Conservation (phyloP, 2,329 filamentous ascomycete genomes). For the Colletotrichum coccodes region DNA sequence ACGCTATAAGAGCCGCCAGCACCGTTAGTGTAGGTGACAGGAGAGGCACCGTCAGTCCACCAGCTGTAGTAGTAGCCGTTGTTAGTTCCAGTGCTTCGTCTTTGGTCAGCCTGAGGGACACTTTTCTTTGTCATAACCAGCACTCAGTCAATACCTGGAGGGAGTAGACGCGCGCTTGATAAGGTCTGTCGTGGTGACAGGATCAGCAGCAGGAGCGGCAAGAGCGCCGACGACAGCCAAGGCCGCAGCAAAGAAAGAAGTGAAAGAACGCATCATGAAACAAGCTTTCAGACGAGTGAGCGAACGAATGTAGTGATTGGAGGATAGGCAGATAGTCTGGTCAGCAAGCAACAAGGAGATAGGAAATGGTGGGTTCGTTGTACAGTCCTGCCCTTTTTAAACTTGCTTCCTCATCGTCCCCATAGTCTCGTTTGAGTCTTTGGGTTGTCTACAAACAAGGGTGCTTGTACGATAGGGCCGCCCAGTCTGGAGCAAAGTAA, state of each 20-base stretch:
- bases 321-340: neutral
- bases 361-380: too few relatives aligned
- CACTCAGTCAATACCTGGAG: constrained; percentile 27
- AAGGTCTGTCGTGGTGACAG: constrained; percentile 8
- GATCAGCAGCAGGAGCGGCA: constrained; percentile 19
- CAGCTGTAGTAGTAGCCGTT: constrained; percentile 56
- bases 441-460: neutral
- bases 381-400: too few relatives aligned
- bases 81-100: constrained; percentile 34
- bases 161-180: constrained; percentile 37
- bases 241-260: constrained; percentile 28
- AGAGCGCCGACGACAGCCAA: constrained; percentile 27
- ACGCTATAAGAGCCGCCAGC: constrained; percentile 54
- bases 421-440: neutral
- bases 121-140: neutral
- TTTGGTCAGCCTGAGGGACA: neutral
- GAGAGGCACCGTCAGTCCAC: constrained; percentile 53
- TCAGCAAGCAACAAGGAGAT: too few relatives aligned
- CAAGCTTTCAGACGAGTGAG: neutral
- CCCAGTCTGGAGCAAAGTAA: constrained; percentile 6
- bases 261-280: constrained; percentile 26
- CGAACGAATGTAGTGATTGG: constrained; percentile 10
- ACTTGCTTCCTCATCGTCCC: too few relatives aligned
- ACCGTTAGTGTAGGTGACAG: constrained; percentile 55
- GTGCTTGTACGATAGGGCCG: neutral